These are phyloP conservation scores for Glonium stellatum DNA, from an alignment of 495 filamentous ascomycete genomes.

Conservation along the genomic window DNA sequence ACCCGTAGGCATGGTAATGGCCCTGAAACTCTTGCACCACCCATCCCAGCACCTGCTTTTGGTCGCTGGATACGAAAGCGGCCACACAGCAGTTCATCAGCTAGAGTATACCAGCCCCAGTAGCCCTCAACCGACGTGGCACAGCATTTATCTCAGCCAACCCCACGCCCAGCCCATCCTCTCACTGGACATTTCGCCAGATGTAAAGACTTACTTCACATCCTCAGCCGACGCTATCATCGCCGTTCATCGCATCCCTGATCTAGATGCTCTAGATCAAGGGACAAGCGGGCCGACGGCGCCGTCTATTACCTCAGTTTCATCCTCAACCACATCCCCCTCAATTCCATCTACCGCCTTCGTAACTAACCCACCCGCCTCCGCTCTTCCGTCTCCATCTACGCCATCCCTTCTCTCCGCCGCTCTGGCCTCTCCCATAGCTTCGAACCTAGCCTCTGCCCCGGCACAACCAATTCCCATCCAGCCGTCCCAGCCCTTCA, in stretches of 20 bases:
- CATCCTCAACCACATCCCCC: constrained; percentile 34
- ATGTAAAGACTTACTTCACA: constrained; percentile 59
- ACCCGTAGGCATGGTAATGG: constrained; percentile 84
- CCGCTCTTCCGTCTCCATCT: background rate
- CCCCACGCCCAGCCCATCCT: constrained; percentile 80
- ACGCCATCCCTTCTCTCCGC: too few relatives aligned
- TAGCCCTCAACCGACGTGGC: constrained; percentile 44
- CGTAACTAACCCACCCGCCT: background rate
- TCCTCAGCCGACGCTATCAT: constrained; percentile 73
- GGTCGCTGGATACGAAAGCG: constrained; percentile 80
- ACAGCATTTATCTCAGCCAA: constrained; percentile 56
- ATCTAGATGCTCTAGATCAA: background rate
- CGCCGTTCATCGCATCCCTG: constrained; percentile 45
- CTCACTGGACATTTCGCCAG: constrained; percentile 60
- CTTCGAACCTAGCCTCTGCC: too few relatives aligned
- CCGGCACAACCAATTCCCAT: background rate
- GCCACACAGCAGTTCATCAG: constrained; percentile 54
- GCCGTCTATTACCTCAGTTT: constrained; percentile 14
- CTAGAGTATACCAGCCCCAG: constrained; percentile 36
- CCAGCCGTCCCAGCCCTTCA: constrained; percentile 15
- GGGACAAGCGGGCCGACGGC: background rate
- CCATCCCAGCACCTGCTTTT: constrained; percentile 41
- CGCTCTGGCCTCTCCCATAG: too few relatives aligned
- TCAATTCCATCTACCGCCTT: constrained; percentile 3
- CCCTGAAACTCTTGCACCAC: constrained; percentile 54